A percentile compares a stretch with the other conserved stretches of the same genome.
Conservation (phyloP, 352 stramenopile genomes). For the Pelagophyceae sp. region DNA sequence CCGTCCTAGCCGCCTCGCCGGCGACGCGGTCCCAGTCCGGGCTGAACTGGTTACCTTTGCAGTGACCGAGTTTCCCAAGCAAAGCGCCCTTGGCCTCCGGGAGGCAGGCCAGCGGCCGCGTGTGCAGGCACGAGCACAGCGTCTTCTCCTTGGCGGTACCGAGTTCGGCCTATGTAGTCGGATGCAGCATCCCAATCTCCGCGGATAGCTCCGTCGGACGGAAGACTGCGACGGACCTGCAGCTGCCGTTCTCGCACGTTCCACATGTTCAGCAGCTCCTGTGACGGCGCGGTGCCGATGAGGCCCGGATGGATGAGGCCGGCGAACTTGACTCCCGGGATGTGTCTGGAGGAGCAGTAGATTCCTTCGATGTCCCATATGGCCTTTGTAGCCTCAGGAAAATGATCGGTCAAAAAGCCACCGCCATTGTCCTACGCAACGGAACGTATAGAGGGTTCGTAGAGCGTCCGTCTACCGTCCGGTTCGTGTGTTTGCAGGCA, state of each 20-base stretch:
- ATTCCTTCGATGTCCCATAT: conserved; percentile 48
- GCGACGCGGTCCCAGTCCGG: conserved; percentile 37
- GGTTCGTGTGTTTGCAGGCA: too few relatives aligned
- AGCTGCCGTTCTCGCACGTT: conserved; percentile 43
- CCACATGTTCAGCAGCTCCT: conserved; percentile 46
- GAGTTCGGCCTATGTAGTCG: too few relatives aligned
- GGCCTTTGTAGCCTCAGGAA: conserved; percentile 41
- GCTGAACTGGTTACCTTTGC: conserved; percentile 28
- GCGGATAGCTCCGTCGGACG: too few relatives aligned
- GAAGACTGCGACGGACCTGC: too few relatives aligned
- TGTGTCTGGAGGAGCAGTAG: conserved; percentile 41
- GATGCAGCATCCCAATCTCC: too few relatives aligned
- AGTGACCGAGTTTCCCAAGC: conserved; percentile 43
- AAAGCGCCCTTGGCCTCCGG: conserved; percentile 44
- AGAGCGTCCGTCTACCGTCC: too few relatives aligned
- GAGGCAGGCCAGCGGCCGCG: conserved; percentile 43
- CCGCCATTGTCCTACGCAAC: conserved; percentile 40
- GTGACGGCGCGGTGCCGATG: conserved; percentile 32
- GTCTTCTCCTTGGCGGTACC: conserved; percentile 44
- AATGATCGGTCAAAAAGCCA: conserved; percentile 46
- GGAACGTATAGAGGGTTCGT: too few relatives aligned
- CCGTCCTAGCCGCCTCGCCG: conserved; percentile 38
- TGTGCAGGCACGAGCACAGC: conserved; percentile 38
- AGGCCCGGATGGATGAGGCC: conserved; percentile 38
- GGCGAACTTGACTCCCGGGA: conserved; percentile 42